Conservation (phyloP, 2,329 filamentous ascomycete species). For the Penicillium sp. region DNA sequence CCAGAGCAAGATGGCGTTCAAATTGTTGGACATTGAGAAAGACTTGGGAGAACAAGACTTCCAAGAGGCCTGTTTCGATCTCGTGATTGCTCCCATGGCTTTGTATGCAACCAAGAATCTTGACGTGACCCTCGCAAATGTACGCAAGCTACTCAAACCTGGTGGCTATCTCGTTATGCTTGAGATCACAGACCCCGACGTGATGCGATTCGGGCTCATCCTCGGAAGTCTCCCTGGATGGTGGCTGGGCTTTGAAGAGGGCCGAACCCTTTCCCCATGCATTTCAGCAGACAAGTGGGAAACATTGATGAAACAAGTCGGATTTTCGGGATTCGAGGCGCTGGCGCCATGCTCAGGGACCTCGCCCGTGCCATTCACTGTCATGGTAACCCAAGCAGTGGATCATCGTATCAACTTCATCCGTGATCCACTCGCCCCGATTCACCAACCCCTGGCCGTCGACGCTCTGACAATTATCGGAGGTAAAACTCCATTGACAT, state of each 20-base stretch:
- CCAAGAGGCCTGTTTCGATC: constrained; percentile 34
- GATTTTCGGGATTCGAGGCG: constrained; percentile 36
- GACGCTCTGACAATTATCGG: constrained; percentile 22
- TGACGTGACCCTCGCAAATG: constrained; percentile 30
- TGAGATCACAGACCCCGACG: constrained; percentile 37
- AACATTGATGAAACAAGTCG: constrained; percentile 28
- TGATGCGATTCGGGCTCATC: constrained; percentile 27
- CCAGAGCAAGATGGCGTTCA: constrained; percentile 35
- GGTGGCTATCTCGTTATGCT: constrained; percentile 51
- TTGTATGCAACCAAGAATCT: constrained; percentile 31
- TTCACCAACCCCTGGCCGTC: neutral
- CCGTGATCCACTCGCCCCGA: constrained; percentile 26
- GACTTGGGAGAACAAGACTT: constrained; percentile 39
- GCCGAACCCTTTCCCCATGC: constrained; percentile 28
- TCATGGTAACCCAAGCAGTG: constrained; percentile 38
- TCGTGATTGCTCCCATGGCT: constrained; percentile 41
- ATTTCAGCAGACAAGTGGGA: constrained; percentile 36
- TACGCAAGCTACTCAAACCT: constrained; percentile 44
- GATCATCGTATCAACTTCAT: constrained; percentile 30
- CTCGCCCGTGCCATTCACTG: constrained; percentile 17
- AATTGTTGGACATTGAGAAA: constrained; percentile 37
- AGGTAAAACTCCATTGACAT: constrained; percentile 10
- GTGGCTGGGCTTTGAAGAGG: constrained; percentile 36
- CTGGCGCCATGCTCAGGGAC: constrained; percentile 1
- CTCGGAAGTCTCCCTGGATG: constrained; percentile 38